Evolutionary conservation across 768 basidiomycete genomes (phyloP), one percentile per base, ranked within the genome.

Genomic region (Mycena floridula): DNA sequence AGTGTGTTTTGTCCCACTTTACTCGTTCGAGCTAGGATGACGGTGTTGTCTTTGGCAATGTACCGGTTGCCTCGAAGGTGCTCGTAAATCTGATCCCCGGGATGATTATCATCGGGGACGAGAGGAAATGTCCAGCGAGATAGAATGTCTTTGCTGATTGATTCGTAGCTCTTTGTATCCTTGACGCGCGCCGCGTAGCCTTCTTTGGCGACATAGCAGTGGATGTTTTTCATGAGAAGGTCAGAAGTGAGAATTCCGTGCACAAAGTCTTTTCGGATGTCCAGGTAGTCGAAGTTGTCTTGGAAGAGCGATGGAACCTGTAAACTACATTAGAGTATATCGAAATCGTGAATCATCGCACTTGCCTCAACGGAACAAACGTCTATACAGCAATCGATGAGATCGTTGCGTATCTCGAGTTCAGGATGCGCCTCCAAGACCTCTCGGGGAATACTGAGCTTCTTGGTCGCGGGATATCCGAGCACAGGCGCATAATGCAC

Each of bases 281-380:
- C 91, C 12, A 82, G 81, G 57, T 94, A 97, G 66, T 98, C 96
- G 57, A 99, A 99, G 66, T 98, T 98, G 66, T 98, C 96, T 60
- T 94, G 92, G 68, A 98, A 99, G 4, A 97, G 61, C 1, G 94
- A 94, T 1, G 92, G 93, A 27, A 98, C 89, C 87, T 96, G 54
- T n/a, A n/a, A 12, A 40, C 44, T 46, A 28, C 13, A 21, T 44
- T 16, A 39, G 42, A 20, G 22, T 22, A 11, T 24, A 24, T 12
- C 22, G 22, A 16, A 39, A 12, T 4, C n/a, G 9, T 16, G 23
- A 13, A 30, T 3, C 37, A 27, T 52, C 40, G 38, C 35, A 26
- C 71, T 24, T 40, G 90, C 92, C 74, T 96, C 92, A 18, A 91
- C 83, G 18, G 89, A 90, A 67, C 96, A 99, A 25, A 99, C 77